phyloP scores from a whole-genome alignment of 768 basidiomycete genomes.

The Leccinum aurantiacum region DNA sequence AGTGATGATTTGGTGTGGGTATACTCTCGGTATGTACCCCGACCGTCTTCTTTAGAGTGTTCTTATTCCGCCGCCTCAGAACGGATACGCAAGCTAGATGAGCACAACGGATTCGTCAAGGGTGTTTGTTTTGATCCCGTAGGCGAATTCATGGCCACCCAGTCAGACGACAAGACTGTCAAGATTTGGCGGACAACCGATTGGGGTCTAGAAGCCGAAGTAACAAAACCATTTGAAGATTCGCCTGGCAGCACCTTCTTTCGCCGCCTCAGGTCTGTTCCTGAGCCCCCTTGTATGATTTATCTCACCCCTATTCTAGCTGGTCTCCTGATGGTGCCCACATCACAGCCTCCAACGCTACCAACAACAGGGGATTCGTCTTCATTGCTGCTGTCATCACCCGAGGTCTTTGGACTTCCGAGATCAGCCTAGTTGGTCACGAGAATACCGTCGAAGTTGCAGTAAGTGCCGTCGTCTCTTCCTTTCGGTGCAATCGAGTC shows the following conservation, averaged over 20 bases:
- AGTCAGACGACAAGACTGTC: conserved; percentile 94
- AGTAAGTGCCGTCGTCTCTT: conserved; percentile 44
- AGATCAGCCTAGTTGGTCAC: conserved; percentile 94
- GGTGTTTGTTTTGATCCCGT: conserved; percentile 99
- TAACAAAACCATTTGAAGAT: conserved; percentile 88
- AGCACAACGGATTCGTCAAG: conserved; percentile 96
- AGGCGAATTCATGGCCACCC: conserved; percentile 95
- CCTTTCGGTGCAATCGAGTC: conserved; percentile 3
- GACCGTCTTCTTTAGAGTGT: not conserved
- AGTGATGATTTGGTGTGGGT: conserved; percentile 93
- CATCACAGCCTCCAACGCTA: conserved; percentile 96
- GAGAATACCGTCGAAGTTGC: conserved; percentile 97
- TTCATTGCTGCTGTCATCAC: conserved; percentile 97
- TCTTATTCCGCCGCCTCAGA: conserved; percentile 45
- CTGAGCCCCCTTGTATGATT: not conserved
- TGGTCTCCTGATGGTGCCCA: conserved; percentile 99
- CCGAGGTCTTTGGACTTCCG: conserved; percentile 83
- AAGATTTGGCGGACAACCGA: conserved; percentile 96
- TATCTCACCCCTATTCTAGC: conserved; percentile 39
- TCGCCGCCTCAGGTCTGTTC: conserved; percentile 72
- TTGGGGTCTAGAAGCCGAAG: conserved; percentile 83
- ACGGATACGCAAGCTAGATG: conserved; percentile 77
- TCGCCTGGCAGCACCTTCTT: conserved; percentile 96
- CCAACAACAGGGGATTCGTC: conserved; percentile 93
- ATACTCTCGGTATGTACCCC: conserved; percentile 69